Evolutionary conservation across 441 rosid genomes (phyloP).

Genomic region (Aleurites moluccanus): DNA sequence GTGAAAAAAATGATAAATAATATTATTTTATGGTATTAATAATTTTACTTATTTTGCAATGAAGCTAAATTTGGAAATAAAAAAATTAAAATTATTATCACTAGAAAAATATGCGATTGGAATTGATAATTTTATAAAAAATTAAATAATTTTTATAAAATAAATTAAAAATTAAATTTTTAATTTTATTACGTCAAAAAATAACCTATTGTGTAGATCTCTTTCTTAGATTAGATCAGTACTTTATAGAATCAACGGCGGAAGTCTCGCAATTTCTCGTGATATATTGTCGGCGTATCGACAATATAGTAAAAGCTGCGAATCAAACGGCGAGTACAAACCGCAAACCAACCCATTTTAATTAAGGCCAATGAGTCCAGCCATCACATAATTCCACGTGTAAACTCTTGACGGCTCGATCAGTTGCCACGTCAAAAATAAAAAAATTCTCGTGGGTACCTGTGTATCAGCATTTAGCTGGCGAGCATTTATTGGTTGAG

Average conservation of each 20-base stretch:
- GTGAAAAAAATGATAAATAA: no score
- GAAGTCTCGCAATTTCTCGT: slow-evolving; percentile 29
- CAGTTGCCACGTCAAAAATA: slow-evolving; percentile 29
- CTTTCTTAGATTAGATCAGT: no score
- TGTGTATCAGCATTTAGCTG: slow-evolving; percentile 24
- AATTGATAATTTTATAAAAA: no score
- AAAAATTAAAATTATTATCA: no score
- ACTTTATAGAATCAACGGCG: neutral
- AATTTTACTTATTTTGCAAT: no score
- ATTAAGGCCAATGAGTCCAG: neutral
- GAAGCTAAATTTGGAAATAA: no score
- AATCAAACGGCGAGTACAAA: slow-evolving; percentile 16
- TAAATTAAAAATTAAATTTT: no score
- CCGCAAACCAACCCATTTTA: neutral
- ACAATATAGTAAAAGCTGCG: neutral
- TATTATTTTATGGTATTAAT: no score
- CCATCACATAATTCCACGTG: slow-evolving; percentile 14
- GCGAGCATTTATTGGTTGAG: slow-evolving; percentile 40
- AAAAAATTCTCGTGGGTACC: slow-evolving; percentile 24
- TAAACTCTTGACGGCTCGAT: neutral
- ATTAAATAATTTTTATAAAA: no score
- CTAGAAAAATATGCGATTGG: no score
- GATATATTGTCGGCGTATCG: slow-evolving; percentile 59
- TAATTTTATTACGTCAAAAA: neutral
- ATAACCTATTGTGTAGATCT: no score